A percentile compares a stretch with the other conserved stretches of the same genome.
Conservation (phyloP, 1,284 basidiomycete genomes). For the Microbotryum scabiosae region DNA sequence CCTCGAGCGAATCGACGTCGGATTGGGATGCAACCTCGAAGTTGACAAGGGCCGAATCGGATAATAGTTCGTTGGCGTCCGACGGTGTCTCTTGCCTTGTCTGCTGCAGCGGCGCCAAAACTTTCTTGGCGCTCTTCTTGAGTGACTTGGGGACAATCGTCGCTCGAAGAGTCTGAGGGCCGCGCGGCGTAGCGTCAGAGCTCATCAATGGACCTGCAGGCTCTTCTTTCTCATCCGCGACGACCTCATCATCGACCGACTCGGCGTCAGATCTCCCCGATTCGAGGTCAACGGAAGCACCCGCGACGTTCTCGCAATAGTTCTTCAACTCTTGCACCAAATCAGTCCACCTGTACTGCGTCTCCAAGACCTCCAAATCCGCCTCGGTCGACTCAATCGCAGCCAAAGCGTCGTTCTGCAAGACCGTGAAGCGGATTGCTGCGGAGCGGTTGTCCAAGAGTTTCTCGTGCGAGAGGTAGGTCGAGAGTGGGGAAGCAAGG, state of each 20-base stretch:
- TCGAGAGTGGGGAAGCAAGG: not conserved
- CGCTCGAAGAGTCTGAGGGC: too few relatives aligned
- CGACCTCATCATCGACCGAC: not conserved
- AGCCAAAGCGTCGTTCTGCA: not conserved
- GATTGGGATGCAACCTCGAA: too few relatives aligned
- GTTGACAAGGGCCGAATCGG: too few relatives aligned
- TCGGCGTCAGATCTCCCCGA: not conserved
- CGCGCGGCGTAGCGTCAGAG: not conserved
- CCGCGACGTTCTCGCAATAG: slow-evolving; percentile 1
- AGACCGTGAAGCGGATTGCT: not conserved
- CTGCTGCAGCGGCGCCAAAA: too few relatives aligned
- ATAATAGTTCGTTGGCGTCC: too few relatives aligned
- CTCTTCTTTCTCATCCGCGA: not conserved
- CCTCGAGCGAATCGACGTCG: too few relatives aligned
- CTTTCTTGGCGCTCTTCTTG: too few relatives aligned
- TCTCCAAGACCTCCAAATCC: slow-evolving; percentile 7
- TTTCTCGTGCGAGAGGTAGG: not conserved
- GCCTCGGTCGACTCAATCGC: not conserved
- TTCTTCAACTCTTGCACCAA: not conserved
- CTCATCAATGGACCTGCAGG: not conserved
- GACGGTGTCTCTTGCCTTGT: too few relatives aligned
- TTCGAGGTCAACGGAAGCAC: not conserved
- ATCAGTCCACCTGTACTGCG: slow-evolving; percentile 7
- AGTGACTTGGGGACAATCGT: too few relatives aligned
- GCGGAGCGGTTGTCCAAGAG: slow-evolving; percentile 4